Conservation (phyloP, 2,329 filamentous ascomycete species). For the Colletotrichum higginsianum region DNA sequence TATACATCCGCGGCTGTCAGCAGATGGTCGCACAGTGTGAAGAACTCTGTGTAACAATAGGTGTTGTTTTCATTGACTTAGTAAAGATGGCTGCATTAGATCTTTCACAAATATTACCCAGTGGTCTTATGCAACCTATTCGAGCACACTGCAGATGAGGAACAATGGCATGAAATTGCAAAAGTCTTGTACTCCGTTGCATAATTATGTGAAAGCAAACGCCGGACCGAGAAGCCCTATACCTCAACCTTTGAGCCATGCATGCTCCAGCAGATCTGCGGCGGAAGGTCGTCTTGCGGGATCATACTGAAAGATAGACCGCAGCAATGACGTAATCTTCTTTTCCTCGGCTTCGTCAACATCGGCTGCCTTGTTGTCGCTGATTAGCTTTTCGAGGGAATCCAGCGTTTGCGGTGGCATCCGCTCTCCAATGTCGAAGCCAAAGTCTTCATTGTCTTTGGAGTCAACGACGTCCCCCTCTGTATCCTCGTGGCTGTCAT, state of each 20-base stretch:
- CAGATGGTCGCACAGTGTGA: no score
- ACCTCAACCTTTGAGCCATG: background rate
- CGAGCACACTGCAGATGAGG: no score
- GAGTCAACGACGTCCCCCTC: background rate
- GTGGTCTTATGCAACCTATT: no score
- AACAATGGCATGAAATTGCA: no score
- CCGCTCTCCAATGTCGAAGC: background rate
- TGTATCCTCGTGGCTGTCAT: background rate
- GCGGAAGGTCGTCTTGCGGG: background rate
- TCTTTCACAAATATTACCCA: no score
- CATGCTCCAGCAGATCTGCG: background rate
- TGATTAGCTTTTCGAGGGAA: slow-evolving; percentile 24
- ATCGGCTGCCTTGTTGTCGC: slow-evolving; percentile 17
- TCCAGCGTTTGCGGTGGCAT: background rate
- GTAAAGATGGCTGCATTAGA: no score
- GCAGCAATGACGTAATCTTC: slow-evolving; percentile 6
- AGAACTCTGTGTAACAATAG: no score
- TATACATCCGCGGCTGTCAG: no score
- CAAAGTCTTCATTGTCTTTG: slow-evolving; percentile 4
- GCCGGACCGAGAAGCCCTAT: no score
- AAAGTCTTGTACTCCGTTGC: no score
- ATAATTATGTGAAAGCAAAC: no score
- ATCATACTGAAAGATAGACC: slow-evolving; percentile 23
- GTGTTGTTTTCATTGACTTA: no score
- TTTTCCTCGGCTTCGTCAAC: slow-evolving; percentile 26